These are phyloP conservation scores for Wickerhamiella alocasiicola DNA, from an alignment of 805 yeast genomes.

Conservation along the genomic window DNA sequence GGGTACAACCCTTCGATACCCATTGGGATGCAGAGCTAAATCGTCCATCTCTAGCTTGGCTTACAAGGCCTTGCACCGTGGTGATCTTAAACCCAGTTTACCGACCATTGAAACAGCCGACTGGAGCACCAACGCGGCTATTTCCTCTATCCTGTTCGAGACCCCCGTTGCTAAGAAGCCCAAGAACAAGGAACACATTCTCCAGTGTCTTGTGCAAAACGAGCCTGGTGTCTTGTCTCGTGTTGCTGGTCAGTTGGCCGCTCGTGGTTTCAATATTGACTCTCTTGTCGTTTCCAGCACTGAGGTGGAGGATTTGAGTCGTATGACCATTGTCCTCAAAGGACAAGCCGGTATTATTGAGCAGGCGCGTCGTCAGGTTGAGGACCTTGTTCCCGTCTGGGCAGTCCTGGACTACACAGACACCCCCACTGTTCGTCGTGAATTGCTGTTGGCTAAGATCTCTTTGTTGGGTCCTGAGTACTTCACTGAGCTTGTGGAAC, in stretches of 20 bases:
- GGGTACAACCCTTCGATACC: too few species aligned
- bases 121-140: slow-evolving; percentile 96
- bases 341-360: slow-evolving; percentile 96
- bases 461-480: slow-evolving; percentile 96
- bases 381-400: slow-evolving; percentile 95
- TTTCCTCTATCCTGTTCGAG: slow-evolving; percentile 87
- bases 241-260: slow-evolving; percentile 91
- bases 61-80: slow-evolving; percentile 80
- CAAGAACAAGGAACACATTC: slow-evolving; percentile 71
- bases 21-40: slow-evolving; percentile 10
- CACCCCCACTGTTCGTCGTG: slow-evolving; percentile 82
- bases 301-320: slow-evolving; percentile 84
- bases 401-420: slow-evolving; percentile 92
- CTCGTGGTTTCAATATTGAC: slow-evolving; percentile 96
- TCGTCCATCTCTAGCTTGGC: slow-evolving; percentile 85
- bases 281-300: slow-evolving; percentile 94
- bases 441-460: slow-evolving; percentile 79
- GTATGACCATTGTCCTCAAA: slow-evolving; percentile 90
- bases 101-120: slow-evolving; percentile 88
- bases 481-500: slow-evolving; percentile 85
- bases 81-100: slow-evolving; percentile 74
- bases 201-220: slow-evolving; percentile 94
- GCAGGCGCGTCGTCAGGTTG: slow-evolving; percentile 96
- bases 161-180: slow-evolving; percentile 51
- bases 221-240: slow-evolving; percentile 96